Evolutionary conservation across 169 alveolate species (phyloP), one percentile per base, ranked within the genome.

Genomic region (Plasmodium falciparum): DNA sequence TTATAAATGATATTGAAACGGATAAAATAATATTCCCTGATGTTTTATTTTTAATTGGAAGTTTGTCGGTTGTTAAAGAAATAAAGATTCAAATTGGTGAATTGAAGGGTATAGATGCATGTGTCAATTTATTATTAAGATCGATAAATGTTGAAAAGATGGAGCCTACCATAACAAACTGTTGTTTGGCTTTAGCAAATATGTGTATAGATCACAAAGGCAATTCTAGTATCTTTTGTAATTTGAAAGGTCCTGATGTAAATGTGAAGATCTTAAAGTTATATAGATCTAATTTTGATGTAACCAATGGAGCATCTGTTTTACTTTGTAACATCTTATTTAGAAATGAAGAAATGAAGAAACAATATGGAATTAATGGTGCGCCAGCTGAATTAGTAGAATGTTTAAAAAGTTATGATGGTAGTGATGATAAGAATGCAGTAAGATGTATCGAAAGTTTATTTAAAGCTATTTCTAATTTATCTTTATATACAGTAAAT

Each of bases 101-200:
- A 58, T 20, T 72, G 47, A 86, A 86, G 29, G 92, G 92, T 9
- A 62, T 86, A 50, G 88, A 59, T 86, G 95, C 80, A 92, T 95
- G 73, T 88, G 95, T 71, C 93, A 95, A 45, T 88, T 92, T 49
- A 90, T 94, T 73, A 88, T 90, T 8, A 62, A 94, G 74, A 83
- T 95, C 75, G 56, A 83, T 88, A 78, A 74, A 52, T 93, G 95
- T 62, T 85, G 93, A 95, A 66, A 63, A 63, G 52, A 93, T 88
- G 93, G 93, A 90, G 76, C 95, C 93, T 50, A 93, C 93, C 12
- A 95, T 96, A 12, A 96, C 98, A 20, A 96, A 96, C 89, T 92
- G 95, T 26, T 96, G 98, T 75, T 92, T 96, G 24, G 98, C 98
- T 7, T 92, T 96, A 73, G 98, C 98, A 7, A 96, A 95, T 88